Conservation (phyloP, 2,329 filamentous ascomycete genomes). For the Fusarium subtropicale region DNA sequence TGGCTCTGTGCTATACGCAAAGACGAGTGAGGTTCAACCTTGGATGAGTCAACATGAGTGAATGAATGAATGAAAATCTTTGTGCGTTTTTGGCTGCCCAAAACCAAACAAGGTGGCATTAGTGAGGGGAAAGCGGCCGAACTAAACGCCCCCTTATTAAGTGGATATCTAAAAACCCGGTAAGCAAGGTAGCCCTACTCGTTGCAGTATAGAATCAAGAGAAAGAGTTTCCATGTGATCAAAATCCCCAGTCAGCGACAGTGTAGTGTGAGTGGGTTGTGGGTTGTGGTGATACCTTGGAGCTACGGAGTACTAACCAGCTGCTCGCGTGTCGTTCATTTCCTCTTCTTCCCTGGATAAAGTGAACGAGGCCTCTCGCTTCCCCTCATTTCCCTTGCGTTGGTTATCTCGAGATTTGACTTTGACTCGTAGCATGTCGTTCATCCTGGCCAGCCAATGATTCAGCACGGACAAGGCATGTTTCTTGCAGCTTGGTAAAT, state of each 20-base stretch:
- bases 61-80: conserved; percentile 17
- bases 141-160: conserved; percentile 40
- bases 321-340: conserved; percentile 33
- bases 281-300: conserved; percentile 12
- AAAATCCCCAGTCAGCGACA: conserved; percentile 16
- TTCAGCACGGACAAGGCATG: conserved; percentile 38
- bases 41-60: not conserved
- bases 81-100: conserved; percentile 32
- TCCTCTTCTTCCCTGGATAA: conserved; percentile 17
- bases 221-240: conserved; percentile 42
- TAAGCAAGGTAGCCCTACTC: conserved; percentile 32
- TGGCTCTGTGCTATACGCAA: not conserved
- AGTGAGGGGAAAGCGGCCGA: conserved; percentile 40
- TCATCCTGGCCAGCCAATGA: conserved; percentile 34
- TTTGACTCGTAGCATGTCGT: not conserved
- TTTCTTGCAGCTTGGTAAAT: conserved; percentile 34
- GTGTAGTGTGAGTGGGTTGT: conserved; percentile 5
- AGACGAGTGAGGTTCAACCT: conserved; percentile 13
- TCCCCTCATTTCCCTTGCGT: conserved; percentile 15
- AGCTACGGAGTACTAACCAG: not conserved
- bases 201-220: conserved; percentile 16
- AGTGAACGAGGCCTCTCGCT: conserved; percentile 33
- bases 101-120: conserved; percentile 47
- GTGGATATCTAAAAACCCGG: conserved; percentile 35
- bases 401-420: not conserved